phyloP scores from a whole-genome alignment of 345 rosid genomes.

The Aurinia saxatilis region DNA sequence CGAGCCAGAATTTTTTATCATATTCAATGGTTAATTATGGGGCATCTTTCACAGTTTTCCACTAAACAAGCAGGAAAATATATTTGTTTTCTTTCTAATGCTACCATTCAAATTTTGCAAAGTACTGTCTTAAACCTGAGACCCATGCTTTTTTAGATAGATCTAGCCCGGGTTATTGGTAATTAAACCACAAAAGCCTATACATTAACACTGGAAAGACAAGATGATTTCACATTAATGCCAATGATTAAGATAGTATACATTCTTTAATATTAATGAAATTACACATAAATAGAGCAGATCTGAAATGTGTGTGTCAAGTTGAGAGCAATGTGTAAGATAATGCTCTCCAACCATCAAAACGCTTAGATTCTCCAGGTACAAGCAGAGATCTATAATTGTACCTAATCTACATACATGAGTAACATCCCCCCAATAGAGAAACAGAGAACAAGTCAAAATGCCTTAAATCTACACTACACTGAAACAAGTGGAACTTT shows the following conservation, averaged over 20 bases:
- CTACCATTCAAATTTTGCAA: background rate
- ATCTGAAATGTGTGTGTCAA: slow-evolving; percentile 8
- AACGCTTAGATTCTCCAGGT: background rate
- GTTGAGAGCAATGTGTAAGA: background rate
- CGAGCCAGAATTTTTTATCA: background rate
- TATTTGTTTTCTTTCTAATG: background rate
- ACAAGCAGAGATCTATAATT: slow-evolving; percentile 1
- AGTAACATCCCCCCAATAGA: background rate
- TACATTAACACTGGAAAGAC: background rate
- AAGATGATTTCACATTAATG: slow-evolving; percentile 1
- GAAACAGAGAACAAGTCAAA: background rate
- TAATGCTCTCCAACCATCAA: background rate
- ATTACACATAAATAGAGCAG: background rate
- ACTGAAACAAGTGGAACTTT: slow-evolving; percentile 8
- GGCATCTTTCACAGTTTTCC: slow-evolving; percentile 2
- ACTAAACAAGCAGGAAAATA: background rate
- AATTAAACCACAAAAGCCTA: slow-evolving; percentile 9
- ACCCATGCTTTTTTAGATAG: background rate
- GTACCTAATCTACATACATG: background rate
- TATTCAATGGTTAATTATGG: background rate
- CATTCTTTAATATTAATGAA: background rate
- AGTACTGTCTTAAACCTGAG: background rate
- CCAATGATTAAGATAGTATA: background rate
- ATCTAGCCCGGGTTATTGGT: background rate
- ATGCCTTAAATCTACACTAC: slow-evolving; percentile 10